Percentiles rank a stretch among this genome's conserved stretches.
Conservation (phyloP, 257 asterid species). For the Petrea volubilis region DNA sequence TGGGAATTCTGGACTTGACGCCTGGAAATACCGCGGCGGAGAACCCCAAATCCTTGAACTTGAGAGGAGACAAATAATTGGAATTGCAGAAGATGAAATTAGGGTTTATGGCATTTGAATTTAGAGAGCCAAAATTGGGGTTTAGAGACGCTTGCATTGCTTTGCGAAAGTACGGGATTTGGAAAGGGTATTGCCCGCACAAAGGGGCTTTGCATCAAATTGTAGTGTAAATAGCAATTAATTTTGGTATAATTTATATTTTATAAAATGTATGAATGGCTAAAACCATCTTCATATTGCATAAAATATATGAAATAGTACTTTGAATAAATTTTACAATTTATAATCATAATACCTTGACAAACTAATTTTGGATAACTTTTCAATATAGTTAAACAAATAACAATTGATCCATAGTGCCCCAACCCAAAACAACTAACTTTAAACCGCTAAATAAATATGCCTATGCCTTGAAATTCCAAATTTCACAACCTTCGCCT, state of each 20-base stretch:
- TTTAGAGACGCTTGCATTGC: slow-evolving; percentile 42
- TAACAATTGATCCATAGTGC: too few relatives aligned
- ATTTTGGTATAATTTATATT: not conserved
- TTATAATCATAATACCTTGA: too few relatives aligned
- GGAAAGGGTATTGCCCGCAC: not conserved
- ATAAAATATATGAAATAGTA: too few relatives aligned
- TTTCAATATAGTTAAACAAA: too few relatives aligned
- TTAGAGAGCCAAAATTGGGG: slow-evolving; percentile 28
- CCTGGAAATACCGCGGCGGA: slow-evolving; percentile 32
- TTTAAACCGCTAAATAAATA: too few relatives aligned
- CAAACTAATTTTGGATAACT: too few relatives aligned
- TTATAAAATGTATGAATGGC: not conserved
- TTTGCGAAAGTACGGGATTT: slow-evolving; percentile 1
- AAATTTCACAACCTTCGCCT: too few relatives aligned
- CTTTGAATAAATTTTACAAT: too few relatives aligned
- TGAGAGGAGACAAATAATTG: slow-evolving; percentile 20
- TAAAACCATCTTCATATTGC: too few relatives aligned
- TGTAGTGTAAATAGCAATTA: not conserved
- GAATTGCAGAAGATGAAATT: slow-evolving; percentile 30
- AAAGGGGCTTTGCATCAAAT: not conserved
- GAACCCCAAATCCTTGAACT: slow-evolving; percentile 30
- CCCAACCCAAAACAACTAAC: too few relatives aligned
- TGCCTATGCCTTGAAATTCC: too few relatives aligned
- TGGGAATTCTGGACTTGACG: slow-evolving; percentile 19
- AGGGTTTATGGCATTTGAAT: slow-evolving; percentile 37